Conservation (phyloP, 2,329 filamentous ascomycete species). For the Eurotiales sp. region DNA sequence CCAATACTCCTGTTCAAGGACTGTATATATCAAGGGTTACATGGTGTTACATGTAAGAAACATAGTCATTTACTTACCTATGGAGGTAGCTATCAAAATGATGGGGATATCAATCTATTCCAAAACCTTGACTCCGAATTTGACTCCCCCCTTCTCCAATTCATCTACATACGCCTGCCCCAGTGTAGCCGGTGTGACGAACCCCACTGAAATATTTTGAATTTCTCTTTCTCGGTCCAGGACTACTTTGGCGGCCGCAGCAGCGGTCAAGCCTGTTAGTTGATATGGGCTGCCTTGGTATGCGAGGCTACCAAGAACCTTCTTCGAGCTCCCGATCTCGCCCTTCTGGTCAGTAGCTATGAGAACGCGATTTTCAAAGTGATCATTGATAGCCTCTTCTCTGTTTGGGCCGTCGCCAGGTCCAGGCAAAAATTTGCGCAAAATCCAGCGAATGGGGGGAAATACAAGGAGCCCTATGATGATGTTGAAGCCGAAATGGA, state of each 20-base stretch:
- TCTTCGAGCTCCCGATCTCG: conserved; percentile 26
- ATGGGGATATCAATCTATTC: too few relatives aligned
- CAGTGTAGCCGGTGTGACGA: conserved; percentile 47
- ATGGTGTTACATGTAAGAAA: too few relatives aligned
- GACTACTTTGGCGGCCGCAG: conserved; percentile 45
- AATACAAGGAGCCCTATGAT: conserved; percentile 46
- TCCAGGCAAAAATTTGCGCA: conserved; percentile 46
- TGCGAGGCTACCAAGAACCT: conserved; percentile 39
- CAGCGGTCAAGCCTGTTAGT: conserved; percentile 41
- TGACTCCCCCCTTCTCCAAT: conserved; percentile 41
- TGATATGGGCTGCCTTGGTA: conserved; percentile 43
- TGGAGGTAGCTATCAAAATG: not conserved
- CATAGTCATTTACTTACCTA: too few relatives aligned
- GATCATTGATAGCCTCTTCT: conserved; percentile 39
- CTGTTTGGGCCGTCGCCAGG: conserved; percentile 49
- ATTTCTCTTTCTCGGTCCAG: conserved; percentile 40
- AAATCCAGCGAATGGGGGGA: conserved; percentile 51
- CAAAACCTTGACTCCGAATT: conserved; percentile 37
- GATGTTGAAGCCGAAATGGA: conserved; percentile 49
- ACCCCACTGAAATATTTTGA: conserved; percentile 38
- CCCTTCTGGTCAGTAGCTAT: conserved; percentile 39
- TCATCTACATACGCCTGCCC: conserved; percentile 46
- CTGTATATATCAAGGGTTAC: too few relatives aligned
- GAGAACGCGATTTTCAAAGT: conserved; percentile 43
- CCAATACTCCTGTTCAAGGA: too few relatives aligned